Evolutionary conservation across 176 grass and related monocot genomes (phyloP).

Genomic region (Cenchrus fungigraminus): DNA sequence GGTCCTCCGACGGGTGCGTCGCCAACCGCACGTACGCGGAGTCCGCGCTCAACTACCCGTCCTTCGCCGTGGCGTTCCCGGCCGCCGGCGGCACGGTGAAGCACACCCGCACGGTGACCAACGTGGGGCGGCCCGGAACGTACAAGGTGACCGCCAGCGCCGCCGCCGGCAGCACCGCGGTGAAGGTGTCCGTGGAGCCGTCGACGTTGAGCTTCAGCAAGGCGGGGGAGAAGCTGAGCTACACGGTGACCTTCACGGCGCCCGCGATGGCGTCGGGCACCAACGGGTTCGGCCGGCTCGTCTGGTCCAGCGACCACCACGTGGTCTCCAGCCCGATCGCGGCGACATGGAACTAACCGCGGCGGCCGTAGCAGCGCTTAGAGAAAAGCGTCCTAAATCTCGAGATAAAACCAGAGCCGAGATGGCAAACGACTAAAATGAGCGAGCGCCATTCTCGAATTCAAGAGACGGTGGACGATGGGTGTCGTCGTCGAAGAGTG

Average conservation of each 20-base stretch:
- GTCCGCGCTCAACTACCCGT: conserved; percentile 86
- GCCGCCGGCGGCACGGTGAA: conserved; percentile 50
- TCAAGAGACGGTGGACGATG: not conserved
- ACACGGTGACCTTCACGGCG: conserved; percentile 74
- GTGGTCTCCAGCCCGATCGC: conserved; percentile 86
- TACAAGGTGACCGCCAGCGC: conserved; percentile 69
- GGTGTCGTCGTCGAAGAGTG: not conserved
- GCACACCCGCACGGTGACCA: conserved; percentile 84
- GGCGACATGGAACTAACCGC: conserved; percentile 63
- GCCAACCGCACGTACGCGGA: conserved; percentile 53
- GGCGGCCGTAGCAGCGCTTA: not conserved
- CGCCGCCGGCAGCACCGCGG: conserved; percentile 35
- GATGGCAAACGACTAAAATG: conserved; percentile 3
- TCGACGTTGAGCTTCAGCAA: conserved; percentile 64
- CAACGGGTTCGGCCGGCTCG: conserved; percentile 66
- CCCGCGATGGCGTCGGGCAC: conserved; percentile 57
- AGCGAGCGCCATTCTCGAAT: conserved; percentile 15
- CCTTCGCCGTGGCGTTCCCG: conserved; percentile 68
- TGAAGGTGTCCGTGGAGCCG: conserved; percentile 71
- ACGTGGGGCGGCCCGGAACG: conserved; percentile 62
- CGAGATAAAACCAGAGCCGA: not conserved
- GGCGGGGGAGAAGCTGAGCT: conserved; percentile 79
- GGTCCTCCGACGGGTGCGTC: conserved; percentile 55
- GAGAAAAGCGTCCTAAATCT: not conserved
- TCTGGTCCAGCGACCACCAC: conserved; percentile 81